These are phyloP conservation scores for Pouteria glomerata DNA, from an alignment of 148 eudicot genomes.

Conservation along the genomic window DNA sequence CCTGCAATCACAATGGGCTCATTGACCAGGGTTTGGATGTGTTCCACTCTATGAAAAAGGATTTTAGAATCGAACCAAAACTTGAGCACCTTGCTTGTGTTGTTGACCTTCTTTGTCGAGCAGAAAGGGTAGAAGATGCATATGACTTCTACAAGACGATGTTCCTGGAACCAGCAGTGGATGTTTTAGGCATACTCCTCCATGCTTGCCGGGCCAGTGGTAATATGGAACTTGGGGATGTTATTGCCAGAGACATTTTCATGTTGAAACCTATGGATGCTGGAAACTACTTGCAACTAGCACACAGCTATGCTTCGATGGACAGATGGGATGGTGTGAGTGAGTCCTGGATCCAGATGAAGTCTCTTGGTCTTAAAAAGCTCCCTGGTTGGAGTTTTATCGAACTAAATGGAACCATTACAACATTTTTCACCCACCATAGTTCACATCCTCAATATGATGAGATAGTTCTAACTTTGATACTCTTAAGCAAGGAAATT, in stretches of 20 bases:
- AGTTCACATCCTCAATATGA: slow-evolving; percentile 59
- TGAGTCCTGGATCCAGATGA: slow-evolving; percentile 75
- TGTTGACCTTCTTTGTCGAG: slow-evolving; percentile 88
- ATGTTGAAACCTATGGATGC: slow-evolving; percentile 44
- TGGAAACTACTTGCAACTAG: slow-evolving; percentile 71
- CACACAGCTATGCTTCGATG: slow-evolving; percentile 74
- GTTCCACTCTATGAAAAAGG: slow-evolving; percentile 59
- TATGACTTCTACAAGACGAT: slow-evolving; percentile 47
- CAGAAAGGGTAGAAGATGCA: slow-evolving; percentile 71
- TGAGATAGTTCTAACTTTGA: slow-evolving; percentile 41
- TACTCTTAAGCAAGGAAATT: slow-evolving; percentile 46
- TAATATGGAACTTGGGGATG: slow-evolving; percentile 43
- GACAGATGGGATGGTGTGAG: slow-evolving; percentile 74
- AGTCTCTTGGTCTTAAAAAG: slow-evolving; percentile 68
- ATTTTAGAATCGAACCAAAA: slow-evolving; percentile 49
- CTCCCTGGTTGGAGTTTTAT: slow-evolving; percentile 85
- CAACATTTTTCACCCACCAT: slow-evolving; percentile 63
- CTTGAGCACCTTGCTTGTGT: slow-evolving; percentile 73
- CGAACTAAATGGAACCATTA: slow-evolving; percentile 55
- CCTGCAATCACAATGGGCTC: slow-evolving; percentile 81
- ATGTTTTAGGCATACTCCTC: slow-evolving; percentile 75
- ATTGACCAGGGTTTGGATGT: slow-evolving; percentile 59
- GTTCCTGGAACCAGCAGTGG: slow-evolving; percentile 48
- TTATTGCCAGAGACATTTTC: slow-evolving; percentile 50
- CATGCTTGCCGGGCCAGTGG: slow-evolving; percentile 74